A percentile compares a stretch with the other conserved stretches of the same genome.
Evolutionary conservation across 2,329 filamentous ascomycete species (phyloP).

Genomic region (Plectosphaerella plurivora): DNA sequence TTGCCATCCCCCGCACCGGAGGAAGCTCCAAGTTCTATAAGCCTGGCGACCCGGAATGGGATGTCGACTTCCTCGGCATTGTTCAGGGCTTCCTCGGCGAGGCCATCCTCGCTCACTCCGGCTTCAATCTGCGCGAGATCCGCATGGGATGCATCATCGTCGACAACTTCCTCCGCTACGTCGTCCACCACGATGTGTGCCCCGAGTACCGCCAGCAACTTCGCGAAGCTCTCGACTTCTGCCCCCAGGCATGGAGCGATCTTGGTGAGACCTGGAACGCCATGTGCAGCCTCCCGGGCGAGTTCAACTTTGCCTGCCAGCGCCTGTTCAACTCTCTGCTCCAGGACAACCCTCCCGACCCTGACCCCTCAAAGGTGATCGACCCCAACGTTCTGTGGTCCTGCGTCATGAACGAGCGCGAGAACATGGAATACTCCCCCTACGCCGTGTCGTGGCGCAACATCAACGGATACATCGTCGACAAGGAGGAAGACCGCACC

Average conservation of each 20-base stretch:
- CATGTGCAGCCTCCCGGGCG: conserved; percentile 58
- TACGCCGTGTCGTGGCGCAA: not conserved
- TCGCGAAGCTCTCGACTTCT: conserved; percentile 59
- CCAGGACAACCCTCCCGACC: no score
- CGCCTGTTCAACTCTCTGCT: conserved; percentile 46
- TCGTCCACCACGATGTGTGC: conserved; percentile 80
- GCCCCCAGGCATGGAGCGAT: conserved; percentile 62
- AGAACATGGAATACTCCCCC: no score
- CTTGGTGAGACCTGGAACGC: conserved; percentile 55
- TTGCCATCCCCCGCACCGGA: conserved; percentile 44
- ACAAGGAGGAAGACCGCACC: conserved; percentile 45
- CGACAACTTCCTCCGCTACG: conserved; percentile 83
- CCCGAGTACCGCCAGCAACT: conserved; percentile 72
- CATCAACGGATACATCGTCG: conserved; percentile 14
- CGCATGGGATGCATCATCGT: conserved; percentile 63
- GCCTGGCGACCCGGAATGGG: conserved; percentile 53
- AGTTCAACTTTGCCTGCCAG: conserved; percentile 75
- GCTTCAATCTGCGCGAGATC: conserved; percentile 51
- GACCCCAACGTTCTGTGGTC: no score
- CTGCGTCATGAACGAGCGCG: no score
- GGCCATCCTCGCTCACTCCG: conserved; percentile 38
- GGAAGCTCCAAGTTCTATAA: conserved; percentile 45
- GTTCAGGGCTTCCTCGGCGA: conserved; percentile 74
- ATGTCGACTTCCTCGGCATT: conserved; percentile 76
- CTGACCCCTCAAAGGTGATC: no score